phyloP scores from a whole-genome alignment of 306 rosid genomes.

The Gastrolobium villosum region DNA sequence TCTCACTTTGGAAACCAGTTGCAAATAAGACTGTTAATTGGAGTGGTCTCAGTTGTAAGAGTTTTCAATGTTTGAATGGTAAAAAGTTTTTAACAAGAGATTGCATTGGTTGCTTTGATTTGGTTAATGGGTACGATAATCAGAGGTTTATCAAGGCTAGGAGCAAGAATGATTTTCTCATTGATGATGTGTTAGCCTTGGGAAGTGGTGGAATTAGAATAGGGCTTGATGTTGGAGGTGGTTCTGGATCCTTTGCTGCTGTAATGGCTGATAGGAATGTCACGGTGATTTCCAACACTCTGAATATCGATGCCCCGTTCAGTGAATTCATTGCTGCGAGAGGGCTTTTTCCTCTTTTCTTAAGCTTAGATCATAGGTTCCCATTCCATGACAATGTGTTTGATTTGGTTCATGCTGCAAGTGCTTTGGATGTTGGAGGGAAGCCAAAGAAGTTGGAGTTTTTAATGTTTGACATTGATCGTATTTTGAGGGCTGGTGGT shows the following conservation, averaged over 20 bases:
- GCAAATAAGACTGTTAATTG: constrained; percentile 77
- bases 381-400: constrained; percentile 92
- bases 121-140: constrained; percentile 71
- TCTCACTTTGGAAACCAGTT: constrained; percentile 82
- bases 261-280: constrained; percentile 86
- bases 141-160: constrained; percentile 75
- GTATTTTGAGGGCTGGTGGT: constrained; percentile 81
- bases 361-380: constrained; percentile 87
- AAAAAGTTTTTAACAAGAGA: constrained; percentile 69
- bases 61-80: constrained; percentile 72
- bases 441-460: constrained; percentile 80
- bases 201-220: constrained; percentile 85
- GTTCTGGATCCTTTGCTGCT: constrained; percentile 90
- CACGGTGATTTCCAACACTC: constrained; percentile 73
- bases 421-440: constrained; percentile 73
- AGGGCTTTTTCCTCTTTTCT: constrained; percentile 83
- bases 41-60: constrained; percentile 88
- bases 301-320: constrained; percentile 84
- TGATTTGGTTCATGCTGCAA: constrained; percentile 77
- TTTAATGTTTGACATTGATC: constrained; percentile 86
- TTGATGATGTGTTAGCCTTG: constrained; percentile 78
- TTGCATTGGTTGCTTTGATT: constrained; percentile 82
- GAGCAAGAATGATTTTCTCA: constrained; percentile 80
- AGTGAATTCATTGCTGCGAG: constrained; percentile 92
- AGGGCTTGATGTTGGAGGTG: constrained; percentile 90